Conservation (phyloP, 345 rosid genomes). For the Angophora floribunda region DNA sequence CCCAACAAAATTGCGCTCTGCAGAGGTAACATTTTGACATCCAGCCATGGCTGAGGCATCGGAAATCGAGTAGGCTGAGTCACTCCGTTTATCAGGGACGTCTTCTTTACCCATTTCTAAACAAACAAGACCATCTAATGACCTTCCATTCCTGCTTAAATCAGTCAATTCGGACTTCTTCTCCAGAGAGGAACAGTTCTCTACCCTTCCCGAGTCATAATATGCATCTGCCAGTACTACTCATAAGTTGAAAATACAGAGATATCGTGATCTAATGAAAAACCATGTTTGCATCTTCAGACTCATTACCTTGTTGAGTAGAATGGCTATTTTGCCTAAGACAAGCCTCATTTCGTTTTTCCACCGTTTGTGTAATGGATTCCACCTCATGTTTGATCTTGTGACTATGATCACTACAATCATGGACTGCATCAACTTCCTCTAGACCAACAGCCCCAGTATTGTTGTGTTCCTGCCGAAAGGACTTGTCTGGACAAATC, state of each 20-base stretch:
- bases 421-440: background rate
- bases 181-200: slow-evolving; percentile 1
- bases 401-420: background rate
- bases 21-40: slow-evolving; percentile 12
- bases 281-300: background rate
- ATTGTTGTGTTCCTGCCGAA: background rate
- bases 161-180: slow-evolving; percentile 11
- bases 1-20: slow-evolving; percentile 11
- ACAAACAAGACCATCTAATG: slow-evolving; percentile 9
- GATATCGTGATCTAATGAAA: background rate
- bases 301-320: background rate
- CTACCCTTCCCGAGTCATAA: slow-evolving; percentile 13
- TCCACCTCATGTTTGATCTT: background rate
- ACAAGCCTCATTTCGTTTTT: background rate
- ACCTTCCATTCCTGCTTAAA: background rate
- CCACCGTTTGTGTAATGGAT: background rate
- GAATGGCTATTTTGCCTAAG: background rate
- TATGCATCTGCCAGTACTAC: background rate
- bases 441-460: background rate
- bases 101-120: slow-evolving; percentile 12
- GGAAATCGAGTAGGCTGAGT: background rate
- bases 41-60: slow-evolving; percentile 6
- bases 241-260: background rate
- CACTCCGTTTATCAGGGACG: slow-evolving; percentile 6
- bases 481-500: background rate